These are phyloP conservation scores for Nakazawaea laoshanensis DNA, from an alignment of 805 yeast species.

Conservation along the genomic window DNA sequence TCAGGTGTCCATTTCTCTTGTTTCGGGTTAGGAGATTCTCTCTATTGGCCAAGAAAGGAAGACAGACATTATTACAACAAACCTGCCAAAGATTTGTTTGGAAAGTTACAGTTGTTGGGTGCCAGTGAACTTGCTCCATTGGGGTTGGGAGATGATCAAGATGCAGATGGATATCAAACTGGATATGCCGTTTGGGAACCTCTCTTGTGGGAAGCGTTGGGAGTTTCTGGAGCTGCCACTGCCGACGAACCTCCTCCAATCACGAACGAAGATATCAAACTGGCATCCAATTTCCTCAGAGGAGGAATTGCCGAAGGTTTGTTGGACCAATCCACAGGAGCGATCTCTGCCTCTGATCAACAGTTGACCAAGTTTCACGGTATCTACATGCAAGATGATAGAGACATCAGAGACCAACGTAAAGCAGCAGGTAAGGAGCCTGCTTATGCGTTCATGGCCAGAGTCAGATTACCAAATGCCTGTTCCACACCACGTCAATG, in stretches of 20 bases:
- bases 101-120: constrained; percentile 59
- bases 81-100: constrained; percentile 69
- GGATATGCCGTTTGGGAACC: constrained; percentile 89
- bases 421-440: constrained; percentile 92
- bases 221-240: constrained; percentile 74
- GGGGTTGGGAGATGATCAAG: constrained; percentile 96
- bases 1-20: constrained; percentile 49
- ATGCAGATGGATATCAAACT: constrained; percentile 89
- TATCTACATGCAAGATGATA: constrained; percentile 96
- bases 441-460: constrained; percentile 93
- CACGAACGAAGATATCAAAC: constrained; percentile 94
- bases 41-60: constrained; percentile 96
- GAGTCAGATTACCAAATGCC: constrained; percentile 94
- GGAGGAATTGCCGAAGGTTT: constrained; percentile 91
- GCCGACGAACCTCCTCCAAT: constrained; percentile 85
- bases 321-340: constrained; percentile 76
- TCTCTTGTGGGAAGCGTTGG: constrained; percentile 77
- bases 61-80: constrained; percentile 91
- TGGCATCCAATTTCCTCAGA: constrained; percentile 77
- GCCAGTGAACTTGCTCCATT: constrained; percentile 65
- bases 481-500: constrained; percentile 82
- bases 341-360: constrained; percentile 84
- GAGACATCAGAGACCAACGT: constrained; percentile 90
- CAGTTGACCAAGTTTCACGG: constrained; percentile 97
- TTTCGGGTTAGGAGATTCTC: constrained; percentile 75